Conservation (phyloP, 192 early-diverging fungal genomes). For the Backusella australiensis region DNA sequence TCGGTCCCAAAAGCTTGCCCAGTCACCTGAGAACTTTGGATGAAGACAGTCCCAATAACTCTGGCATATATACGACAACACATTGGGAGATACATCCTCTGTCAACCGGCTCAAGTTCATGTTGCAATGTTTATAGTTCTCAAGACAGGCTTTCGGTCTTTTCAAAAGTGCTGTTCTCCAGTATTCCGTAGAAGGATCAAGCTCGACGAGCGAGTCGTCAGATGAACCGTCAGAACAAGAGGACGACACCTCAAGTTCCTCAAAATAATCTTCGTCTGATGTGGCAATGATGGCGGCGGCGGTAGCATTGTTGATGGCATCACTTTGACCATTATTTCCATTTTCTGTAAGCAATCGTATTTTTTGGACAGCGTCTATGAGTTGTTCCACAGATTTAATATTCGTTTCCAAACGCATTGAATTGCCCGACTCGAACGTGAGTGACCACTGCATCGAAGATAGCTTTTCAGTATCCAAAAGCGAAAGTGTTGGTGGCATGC, state of each 20-base stretch:
- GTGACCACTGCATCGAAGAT: conserved; percentile 23
- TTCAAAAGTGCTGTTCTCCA: conserved; percentile 19
- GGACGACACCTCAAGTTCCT: not conserved
- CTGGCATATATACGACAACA: conserved; percentile 28
- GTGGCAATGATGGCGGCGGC: not conserved
- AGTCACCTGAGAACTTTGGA: conserved; percentile 35
- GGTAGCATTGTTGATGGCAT: conserved; percentile 2
- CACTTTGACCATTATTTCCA: not conserved
- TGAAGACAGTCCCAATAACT: conserved; percentile 38
- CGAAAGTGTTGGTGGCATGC: not conserved
- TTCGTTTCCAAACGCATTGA: conserved; percentile 36
- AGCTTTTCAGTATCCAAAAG: not conserved
- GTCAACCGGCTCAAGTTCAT: conserved; percentile 11
- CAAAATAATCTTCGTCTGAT: not conserved
- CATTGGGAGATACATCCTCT: conserved; percentile 27
- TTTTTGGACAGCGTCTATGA: conserved; percentile 37
- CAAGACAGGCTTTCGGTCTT: conserved; percentile 15
- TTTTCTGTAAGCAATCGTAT: conserved; percentile 20
- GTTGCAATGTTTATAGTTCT: conserved; percentile 16
- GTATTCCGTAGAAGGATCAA: conserved; percentile 19
- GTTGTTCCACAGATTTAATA: conserved; percentile 36
- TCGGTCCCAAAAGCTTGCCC: conserved; percentile 32
- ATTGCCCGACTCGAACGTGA: conserved; percentile 30
- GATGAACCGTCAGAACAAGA: not conserved
- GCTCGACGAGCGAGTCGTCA: not conserved